A percentile compares a stretch with the other conserved stretches of the same genome.
phyloP scores from a whole-genome alignment of 768 basidiomycete genomes.

The Lactifluus rugatus region DNA sequence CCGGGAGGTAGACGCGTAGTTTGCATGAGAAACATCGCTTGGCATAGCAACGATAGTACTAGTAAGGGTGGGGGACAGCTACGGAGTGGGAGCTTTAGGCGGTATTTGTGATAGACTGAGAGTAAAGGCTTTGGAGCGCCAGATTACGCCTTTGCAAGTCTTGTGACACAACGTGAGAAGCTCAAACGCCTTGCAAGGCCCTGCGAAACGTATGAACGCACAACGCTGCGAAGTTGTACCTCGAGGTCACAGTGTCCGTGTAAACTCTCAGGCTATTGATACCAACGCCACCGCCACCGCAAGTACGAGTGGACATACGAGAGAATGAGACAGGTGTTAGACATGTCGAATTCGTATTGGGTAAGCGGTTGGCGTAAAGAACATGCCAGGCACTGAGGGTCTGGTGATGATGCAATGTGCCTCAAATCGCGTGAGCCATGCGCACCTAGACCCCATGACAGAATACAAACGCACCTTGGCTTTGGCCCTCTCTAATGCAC shows the following conservation, averaged over 20 bases:
- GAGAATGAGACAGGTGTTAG: background rate
- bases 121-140: background rate
- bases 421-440: background rate
- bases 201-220: background rate
- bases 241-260: background rate
- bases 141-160: background rate
- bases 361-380: background rate
- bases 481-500: background rate
- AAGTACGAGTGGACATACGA: background rate
- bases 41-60: background rate
- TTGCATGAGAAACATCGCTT: background rate
- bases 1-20: background rate
- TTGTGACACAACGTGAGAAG: background rate
- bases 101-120: background rate
- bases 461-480: background rate
- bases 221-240: background rate
- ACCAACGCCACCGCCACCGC: background rate
- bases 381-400: background rate
- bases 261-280: background rate
- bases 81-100: background rate
- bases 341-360: background rate
- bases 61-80: background rate
- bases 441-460: conserved; percentile 1
- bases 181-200: no score
- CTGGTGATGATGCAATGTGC: conserved; percentile 10